phyloP scores from a whole-genome alignment of 2,329 filamentous ascomycete species.

The Pseudogymnoascus sp. region DNA sequence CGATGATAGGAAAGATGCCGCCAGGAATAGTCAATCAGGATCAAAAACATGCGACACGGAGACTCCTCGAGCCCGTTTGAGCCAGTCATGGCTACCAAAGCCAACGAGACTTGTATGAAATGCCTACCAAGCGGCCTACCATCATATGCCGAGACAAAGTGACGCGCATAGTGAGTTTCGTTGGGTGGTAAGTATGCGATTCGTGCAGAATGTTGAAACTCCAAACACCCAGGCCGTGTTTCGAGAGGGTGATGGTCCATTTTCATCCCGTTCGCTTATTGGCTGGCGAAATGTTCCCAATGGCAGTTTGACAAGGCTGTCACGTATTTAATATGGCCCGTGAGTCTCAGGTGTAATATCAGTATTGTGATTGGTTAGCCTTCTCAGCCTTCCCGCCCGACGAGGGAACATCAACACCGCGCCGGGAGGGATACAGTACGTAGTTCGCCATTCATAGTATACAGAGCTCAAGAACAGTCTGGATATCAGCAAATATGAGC shows the following conservation, averaged over 20 bases:
- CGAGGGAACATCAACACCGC: not conserved
- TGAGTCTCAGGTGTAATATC: slow-evolving; percentile 4
- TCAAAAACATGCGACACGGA: not conserved
- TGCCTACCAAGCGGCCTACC: not conserved
- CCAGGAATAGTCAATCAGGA: slow-evolving; percentile 5
- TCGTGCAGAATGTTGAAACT: slow-evolving; percentile 4
- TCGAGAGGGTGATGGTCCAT: not conserved
- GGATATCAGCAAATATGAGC: not conserved
- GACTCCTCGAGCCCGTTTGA: not conserved
- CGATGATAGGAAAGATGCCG: not conserved
- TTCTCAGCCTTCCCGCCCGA: not conserved
- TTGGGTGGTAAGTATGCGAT: not conserved
- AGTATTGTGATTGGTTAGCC: not conserved
- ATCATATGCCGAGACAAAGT: not conserved
- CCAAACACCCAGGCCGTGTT: not conserved
- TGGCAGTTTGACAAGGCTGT: not conserved
- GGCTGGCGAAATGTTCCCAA: not conserved
- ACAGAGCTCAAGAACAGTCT: not conserved
- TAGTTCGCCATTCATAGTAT: not conserved
- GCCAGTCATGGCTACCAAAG: not conserved
- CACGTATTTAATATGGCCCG: not conserved
- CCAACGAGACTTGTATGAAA: not conserved
- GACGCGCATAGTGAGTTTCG: not conserved
- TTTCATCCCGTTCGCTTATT: not conserved
- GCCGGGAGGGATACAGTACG: not conserved